Percentiles rank a stretch among this genome's conserved stretches.
Evolutionary conservation across 768 basidiomycete species (phyloP).

Genomic region (Russula foetens): DNA sequence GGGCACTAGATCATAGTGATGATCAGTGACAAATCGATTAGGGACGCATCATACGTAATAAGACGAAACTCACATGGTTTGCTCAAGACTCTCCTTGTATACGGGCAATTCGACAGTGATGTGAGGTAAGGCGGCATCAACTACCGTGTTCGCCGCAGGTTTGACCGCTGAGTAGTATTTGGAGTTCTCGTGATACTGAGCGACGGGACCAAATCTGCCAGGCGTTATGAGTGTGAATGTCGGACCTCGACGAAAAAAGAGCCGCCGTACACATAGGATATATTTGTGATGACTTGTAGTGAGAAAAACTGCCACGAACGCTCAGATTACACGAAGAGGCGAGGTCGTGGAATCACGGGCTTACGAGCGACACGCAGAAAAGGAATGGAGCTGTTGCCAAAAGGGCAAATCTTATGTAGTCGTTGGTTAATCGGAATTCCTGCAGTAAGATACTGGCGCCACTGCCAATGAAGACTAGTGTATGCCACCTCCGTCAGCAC

Average conservation of each 20-base stretch:
- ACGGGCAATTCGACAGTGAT: conserved; percentile 80
- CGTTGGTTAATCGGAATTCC: conserved; percentile 61
- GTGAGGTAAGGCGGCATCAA: conserved; percentile 62
- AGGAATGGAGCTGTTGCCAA: conserved; percentile 60
- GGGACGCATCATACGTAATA: background rate
- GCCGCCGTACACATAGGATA: conserved; percentile 52
- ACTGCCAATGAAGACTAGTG: conserved; percentile 57
- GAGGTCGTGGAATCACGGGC: conserved; percentile 21
- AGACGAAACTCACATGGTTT: conserved; percentile 59
- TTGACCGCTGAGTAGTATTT: conserved; percentile 69
- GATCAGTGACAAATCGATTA: background rate
- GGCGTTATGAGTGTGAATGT: background rate
- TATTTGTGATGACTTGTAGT: conserved; percentile 54
- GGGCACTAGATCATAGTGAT: conserved; percentile 37
- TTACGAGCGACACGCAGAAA: conserved; percentile 66
- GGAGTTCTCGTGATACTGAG: conserved; percentile 81
- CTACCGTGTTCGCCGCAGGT: conserved; percentile 51
- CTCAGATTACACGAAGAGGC: background rate
- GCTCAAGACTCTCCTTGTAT: conserved; percentile 78
- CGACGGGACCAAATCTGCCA: conserved; percentile 66
- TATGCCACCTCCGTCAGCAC: background rate
- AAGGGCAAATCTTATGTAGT: conserved; percentile 56
- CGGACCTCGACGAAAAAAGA: conserved; percentile 2
- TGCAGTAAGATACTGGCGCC: conserved; percentile 51
- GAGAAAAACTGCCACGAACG: conserved; percentile 53